phyloP scores from a whole-genome alignment of 2,329 filamentous ascomycete genomes.

The Xylaria sp. region DNA sequence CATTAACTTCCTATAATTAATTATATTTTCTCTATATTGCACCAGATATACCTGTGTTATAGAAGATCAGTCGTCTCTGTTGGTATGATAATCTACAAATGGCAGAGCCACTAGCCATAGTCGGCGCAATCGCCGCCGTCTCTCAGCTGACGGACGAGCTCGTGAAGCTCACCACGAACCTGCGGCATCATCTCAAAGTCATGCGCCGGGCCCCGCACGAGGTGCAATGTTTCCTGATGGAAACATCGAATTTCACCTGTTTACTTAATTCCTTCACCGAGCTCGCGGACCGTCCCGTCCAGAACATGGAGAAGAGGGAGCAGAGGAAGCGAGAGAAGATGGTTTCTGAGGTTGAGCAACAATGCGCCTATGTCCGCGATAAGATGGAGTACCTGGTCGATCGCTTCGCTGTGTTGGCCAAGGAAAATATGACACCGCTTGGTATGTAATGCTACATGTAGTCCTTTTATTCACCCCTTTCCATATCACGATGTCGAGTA shows the following conservation, averaged over 20 bases:
- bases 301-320: not conserved
- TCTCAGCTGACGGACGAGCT: conserved; percentile 23
- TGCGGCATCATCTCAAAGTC: conserved; percentile 20
- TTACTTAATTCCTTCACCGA: conserved; percentile 27
- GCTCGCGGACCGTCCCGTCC: not conserved
- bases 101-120: conserved; percentile 13
- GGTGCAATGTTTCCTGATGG: conserved; percentile 22
- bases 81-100: conserved; percentile 4
- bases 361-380: conserved; percentile 20
- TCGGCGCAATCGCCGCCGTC: conserved; percentile 19
- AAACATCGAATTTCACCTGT: conserved; percentile 25
- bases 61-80: not conserved
- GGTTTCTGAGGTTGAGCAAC: conserved; percentile 15
- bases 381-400: conserved; percentile 26
- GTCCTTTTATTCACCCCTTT: not conserved
- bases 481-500: no score
- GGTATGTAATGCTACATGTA: conserved; percentile 17
- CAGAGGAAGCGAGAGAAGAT: conserved; percentile 10
- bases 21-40: not conserved
- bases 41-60: not conserved
- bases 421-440: conserved; percentile 12
- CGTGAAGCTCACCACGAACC: conserved; percentile 25
- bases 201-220: conserved; percentile 28
- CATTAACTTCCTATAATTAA: not conserved
- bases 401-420: conserved; percentile 26